phyloP scores from a whole-genome alignment of 2,329 filamentous ascomycete genomes.

The Remersonia thermophila region DNA sequence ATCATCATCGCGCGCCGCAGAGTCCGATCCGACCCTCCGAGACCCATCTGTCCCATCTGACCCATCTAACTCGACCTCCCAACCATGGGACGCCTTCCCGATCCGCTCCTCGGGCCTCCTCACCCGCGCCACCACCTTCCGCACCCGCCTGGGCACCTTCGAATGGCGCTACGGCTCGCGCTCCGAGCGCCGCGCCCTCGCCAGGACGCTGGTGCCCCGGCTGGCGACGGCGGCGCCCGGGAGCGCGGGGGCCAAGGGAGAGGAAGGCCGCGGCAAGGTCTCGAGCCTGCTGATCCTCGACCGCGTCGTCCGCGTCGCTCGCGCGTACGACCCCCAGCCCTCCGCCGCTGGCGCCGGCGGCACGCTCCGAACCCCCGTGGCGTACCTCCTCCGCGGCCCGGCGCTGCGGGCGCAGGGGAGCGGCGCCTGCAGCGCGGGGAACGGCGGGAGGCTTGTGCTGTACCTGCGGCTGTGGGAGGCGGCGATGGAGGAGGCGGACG shows the following conservation, averaged over 20 bases:
- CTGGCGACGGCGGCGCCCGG: no score
- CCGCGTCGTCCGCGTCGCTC: conserved; percentile 25
- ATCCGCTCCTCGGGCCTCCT: conserved; percentile 27
- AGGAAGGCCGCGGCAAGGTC: conserved; percentile 12
- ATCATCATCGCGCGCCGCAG: neutral
- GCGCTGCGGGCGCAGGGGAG: conserved; percentile 29
- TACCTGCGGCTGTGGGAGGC: conserved; percentile 17
- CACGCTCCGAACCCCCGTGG: no score
- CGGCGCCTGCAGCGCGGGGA: conserved; percentile 29
- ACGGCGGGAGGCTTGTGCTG: conserved; percentile 36
- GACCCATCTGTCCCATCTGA: no score
- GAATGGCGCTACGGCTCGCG: conserved; percentile 43
- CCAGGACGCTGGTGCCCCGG: no score
- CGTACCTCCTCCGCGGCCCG: conserved; percentile 31
- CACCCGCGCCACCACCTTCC: conserved; percentile 35
- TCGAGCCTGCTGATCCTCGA: conserved; percentile 40
- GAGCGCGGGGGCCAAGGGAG: no score
- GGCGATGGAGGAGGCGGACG: conserved; percentile 12
- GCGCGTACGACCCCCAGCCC: conserved; percentile 1
- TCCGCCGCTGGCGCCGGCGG: no score
- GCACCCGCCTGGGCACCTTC: conserved; percentile 36
- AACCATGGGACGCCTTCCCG: conserved; percentile 18
- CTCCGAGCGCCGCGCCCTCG: conserved; percentile 30
- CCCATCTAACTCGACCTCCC: no score
- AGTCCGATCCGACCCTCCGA: neutral